A percentile compares a stretch with the other conserved stretches of the same genome.
These are phyloP conservation scores for Polygonum maritimum DNA, from an alignment of 148 eudicot species.

Conservation along the genomic window DNA sequence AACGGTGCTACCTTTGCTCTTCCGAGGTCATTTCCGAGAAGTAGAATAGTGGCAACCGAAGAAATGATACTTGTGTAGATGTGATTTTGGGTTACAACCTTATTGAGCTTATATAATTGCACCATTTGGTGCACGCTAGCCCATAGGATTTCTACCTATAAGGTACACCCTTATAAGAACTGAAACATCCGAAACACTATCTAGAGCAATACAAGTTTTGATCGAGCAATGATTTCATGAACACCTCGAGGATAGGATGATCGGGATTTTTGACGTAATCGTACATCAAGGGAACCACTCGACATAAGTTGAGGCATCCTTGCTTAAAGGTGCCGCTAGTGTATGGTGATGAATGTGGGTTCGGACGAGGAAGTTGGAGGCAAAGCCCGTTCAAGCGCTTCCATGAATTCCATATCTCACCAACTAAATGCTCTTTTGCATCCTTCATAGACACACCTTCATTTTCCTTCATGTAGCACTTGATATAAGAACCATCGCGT, in stretches of 20 bases:
- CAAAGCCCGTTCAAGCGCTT: background rate
- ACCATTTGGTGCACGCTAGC: too few relatives aligned
- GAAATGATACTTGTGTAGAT: background rate
- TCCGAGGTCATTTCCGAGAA: constrained; percentile 4
- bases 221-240: background rate
- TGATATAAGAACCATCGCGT: background rate
- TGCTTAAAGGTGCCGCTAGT: background rate
- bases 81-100: too few relatives aligned
- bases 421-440: background rate
- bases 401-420: background rate
- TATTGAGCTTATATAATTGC: too few relatives aligned
- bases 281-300: background rate
- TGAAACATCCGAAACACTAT: too few relatives aligned
- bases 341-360: background rate
- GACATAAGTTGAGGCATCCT: background rate
- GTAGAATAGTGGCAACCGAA: background rate
- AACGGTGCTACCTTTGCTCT: background rate
- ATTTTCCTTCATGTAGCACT: too few relatives aligned
- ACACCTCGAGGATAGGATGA: background rate
- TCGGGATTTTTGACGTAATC: background rate
- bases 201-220: background rate
- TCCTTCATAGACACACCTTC: background rate
- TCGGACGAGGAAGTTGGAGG: background rate
- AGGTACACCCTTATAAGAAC: too few relatives aligned
- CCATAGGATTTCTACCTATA: too few relatives aligned